Percentiles rank a stretch among this genome's conserved stretches.
Conservation (phyloP, 306 rosid genomes). For the Gastrolobium villosum region DNA sequence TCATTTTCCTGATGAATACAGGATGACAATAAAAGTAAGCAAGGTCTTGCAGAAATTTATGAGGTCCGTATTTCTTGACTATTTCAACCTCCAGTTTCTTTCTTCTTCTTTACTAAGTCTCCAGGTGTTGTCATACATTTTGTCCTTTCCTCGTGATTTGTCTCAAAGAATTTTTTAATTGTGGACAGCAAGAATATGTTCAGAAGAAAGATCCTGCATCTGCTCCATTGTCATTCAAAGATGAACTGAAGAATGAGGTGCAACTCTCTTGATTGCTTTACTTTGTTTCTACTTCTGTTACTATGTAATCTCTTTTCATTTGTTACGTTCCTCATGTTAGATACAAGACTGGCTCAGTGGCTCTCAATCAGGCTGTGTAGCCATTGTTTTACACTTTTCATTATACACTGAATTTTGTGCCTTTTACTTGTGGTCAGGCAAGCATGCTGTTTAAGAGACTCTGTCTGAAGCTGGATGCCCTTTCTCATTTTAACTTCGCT, state of each 20-base stretch:
- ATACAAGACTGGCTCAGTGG: not conserved
- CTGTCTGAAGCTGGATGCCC: conserved; percentile 88
- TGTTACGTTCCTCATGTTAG: conserved; percentile 29
- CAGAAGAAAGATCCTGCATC: conserved; percentile 68
- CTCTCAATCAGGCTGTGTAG: conserved; percentile 19
- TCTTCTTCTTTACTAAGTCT: not conserved
- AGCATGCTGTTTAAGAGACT: conserved; percentile 78
- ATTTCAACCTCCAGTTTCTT: not conserved
- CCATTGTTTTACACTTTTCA: conserved; percentile 30
- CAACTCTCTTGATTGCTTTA: conserved; percentile 33
- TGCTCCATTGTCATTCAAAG: conserved; percentile 74
- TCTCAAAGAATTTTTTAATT: conserved; percentile 25
- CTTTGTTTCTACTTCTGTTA: conserved; percentile 25
- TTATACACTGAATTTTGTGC: conserved; percentile 44
- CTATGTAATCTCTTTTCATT: conserved; percentile 22
- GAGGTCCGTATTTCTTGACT: conserved; percentile 76
- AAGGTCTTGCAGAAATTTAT: conserved; percentile 86
- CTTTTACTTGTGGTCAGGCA: conserved; percentile 68
- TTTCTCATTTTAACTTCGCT: conserved; percentile 90
- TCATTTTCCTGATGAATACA: conserved; percentile 49
- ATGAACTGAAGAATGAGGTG: conserved; percentile 87
- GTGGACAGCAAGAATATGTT: conserved; percentile 85
- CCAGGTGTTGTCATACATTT: conserved; percentile 21
- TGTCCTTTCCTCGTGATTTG: conserved; percentile 21
- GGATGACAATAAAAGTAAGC: conserved; percentile 95